A percentile compares a stretch with the other conserved stretches of the same genome.
phyloP scores from a whole-genome alignment of 177 flowering plant species.

The Tripterygium wilfordii region DNA sequence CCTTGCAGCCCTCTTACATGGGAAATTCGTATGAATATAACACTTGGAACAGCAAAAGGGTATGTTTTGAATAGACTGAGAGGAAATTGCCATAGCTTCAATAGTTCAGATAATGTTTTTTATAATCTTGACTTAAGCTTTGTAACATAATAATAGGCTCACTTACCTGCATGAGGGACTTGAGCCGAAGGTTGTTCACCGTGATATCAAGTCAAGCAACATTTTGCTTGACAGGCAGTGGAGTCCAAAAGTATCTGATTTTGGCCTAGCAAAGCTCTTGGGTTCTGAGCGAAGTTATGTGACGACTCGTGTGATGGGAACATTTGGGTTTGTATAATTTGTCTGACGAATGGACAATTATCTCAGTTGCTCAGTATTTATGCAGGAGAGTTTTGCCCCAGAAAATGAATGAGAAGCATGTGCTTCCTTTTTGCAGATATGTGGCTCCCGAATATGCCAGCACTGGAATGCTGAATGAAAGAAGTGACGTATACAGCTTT shows the following conservation, averaged over 20 bases:
- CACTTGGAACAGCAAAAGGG: conserved; percentile 82
- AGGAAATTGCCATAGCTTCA: background rate
- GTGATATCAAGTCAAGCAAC: conserved; percentile 53
- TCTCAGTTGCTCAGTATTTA: too few relatives aligned
- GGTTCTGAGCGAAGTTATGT: conserved; percentile 67
- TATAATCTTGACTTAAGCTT: background rate
- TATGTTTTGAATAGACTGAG: conserved; percentile 11
- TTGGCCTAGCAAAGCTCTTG: conserved; percentile 77
- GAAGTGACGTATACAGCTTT: conserved; percentile 76
- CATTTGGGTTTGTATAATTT: conserved; percentile 53
- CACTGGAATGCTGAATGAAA: conserved; percentile 76
- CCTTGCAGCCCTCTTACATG: conserved; percentile 64
- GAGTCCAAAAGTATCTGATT: conserved; percentile 13
- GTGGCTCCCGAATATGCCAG: too few relatives aligned
- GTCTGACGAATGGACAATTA: background rate
- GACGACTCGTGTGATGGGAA: conserved; percentile 85
- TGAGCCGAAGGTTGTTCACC: conserved; percentile 83
- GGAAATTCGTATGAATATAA: conserved; percentile 66
- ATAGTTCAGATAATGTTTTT: background rate
- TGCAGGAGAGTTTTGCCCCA: too few relatives aligned
- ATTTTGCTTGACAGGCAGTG: conserved; percentile 12
- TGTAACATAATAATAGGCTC: conserved; percentile 29
- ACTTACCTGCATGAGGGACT: conserved; percentile 76
- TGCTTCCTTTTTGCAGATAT: conserved; percentile 36
- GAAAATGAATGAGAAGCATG: background rate